A percentile compares a stretch with the other conserved stretches of the same genome.
Evolutionary conservation across 768 basidiomycete species (phyloP).

Genomic region (Phylloporus arenicola): DNA sequence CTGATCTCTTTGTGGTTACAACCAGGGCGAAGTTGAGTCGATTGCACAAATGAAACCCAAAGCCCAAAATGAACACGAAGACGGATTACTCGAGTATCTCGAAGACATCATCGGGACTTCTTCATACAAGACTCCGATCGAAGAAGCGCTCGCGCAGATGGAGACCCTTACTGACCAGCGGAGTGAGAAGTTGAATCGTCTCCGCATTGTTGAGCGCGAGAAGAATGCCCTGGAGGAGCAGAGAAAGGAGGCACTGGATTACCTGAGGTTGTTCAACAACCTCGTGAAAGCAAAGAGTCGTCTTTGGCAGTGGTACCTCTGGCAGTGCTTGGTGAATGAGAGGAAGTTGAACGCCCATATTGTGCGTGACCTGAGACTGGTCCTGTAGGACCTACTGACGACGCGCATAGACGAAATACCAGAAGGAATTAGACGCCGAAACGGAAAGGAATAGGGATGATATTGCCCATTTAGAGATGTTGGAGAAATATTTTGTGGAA

Average conservation of each 20-base stretch:
- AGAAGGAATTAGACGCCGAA: constrained; percentile 62
- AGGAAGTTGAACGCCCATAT: constrained; percentile 51
- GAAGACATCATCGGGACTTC: constrained; percentile 98
- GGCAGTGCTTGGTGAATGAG: constrained; percentile 62
- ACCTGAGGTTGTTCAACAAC: constrained; percentile 76
- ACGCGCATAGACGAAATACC: constrained; percentile 47
- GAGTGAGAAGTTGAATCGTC: constrained; percentile 73
- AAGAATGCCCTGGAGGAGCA: constrained; percentile 80
- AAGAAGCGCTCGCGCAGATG: constrained; percentile 72
- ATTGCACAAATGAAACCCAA: constrained; percentile 99
- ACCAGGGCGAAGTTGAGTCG: constrained; percentile 93
- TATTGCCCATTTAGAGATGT: constrained; percentile 63
- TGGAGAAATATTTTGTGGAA: constrained; percentile 65
- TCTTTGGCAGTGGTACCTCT: constrained; percentile 79
- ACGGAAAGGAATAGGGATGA: constrained; percentile 75
- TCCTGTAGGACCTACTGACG: constrained; percentile 1
- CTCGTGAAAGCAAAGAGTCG: constrained; percentile 66
- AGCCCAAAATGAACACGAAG: constrained; percentile 87
- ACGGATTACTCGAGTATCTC: constrained; percentile 93
- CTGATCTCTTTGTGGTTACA: background rate
- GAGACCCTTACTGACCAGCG: constrained; percentile 83
- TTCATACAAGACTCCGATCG: constrained; percentile 84
- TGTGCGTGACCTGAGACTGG: constrained; percentile 39
- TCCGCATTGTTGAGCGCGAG: constrained; percentile 89
- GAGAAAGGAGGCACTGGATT: constrained; percentile 84